Evolutionary conservation across 163 green algal genomes (phyloP), one percentile per base, ranked within the genome.

Genomic region (Volvox carteri): DNA sequence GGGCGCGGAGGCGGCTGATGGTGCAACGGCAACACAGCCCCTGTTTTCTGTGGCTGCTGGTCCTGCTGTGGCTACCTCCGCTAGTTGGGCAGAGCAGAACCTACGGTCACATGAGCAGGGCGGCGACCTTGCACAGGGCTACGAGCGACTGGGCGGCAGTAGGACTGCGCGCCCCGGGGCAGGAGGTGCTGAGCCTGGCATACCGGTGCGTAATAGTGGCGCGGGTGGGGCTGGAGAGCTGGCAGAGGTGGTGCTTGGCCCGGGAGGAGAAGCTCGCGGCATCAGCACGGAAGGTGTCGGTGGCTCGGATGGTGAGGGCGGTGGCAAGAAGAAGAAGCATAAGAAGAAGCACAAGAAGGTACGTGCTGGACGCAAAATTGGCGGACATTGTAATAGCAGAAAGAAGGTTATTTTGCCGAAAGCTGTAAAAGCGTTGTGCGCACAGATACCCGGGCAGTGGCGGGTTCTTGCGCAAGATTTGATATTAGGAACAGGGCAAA

Each of bases 261-360:
- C 28, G 50, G 72, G 2, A 23, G 48, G 48, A 2, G 75, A 48
- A 30, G 35, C 28, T n/a, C 70, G 39, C 35, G 39, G 16, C 4
- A 73, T 16, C n/a, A 56, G 44, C 42, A 30, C 12, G 6, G 72
- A 85, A 56, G 85, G 41, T 19, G 39, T 50, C 41, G 35, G 46
- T 25, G 84, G 42, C 16, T 73, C 56, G 37, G 85, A 78, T 0
- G 58, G 62, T 4, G 85, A 86, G 18, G 75, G 74, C 44, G 50
- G 54, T 1, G 68, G 39, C n/a, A 87, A 85, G 72, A 21, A 80
- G 18, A 91, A 91, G 58, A 91, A 90, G 41, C 68, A 86, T 48
- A 91, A 91, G 88, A 86, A 89, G 52, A 87, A 87, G 74, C 80
- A 89, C 74, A 88, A 89, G n/a, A 91, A 91, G 84, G 84, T 84